These are phyloP conservation scores for Trametes sanguinea DNA, from an alignment of 768 basidiomycete genomes.

Conservation along the genomic window DNA sequence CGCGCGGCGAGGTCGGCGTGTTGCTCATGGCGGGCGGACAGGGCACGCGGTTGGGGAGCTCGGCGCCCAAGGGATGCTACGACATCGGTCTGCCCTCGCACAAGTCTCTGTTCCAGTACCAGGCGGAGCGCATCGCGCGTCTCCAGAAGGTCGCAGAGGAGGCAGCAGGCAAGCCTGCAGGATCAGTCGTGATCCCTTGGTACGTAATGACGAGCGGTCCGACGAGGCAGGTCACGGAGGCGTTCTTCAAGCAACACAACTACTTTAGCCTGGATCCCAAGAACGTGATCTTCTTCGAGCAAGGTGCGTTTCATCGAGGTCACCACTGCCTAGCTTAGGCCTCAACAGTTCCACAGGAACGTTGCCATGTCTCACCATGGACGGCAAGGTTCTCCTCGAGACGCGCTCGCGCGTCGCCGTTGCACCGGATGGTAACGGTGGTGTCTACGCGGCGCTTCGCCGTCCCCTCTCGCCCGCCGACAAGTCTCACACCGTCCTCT, in stretches of 20 bases:
- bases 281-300: conserved; percentile 93
- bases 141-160: conserved; percentile 76
- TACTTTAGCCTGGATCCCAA: conserved; percentile 81
- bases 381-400: conserved; percentile 91
- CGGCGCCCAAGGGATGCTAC: conserved; percentile 96
- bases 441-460: conserved; percentile 92
- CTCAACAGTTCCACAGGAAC: conserved; percentile 59
- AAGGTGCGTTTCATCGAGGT: conserved; percentile 56
- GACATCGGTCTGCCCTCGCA: conserved; percentile 93
- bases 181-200: conserved; percentile 84
- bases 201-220: conserved; percentile 99
- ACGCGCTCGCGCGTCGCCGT: conserved; percentile 80
- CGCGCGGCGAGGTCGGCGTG: conserved; percentile 85
- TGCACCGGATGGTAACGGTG: conserved; percentile 97
- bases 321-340: background rate
- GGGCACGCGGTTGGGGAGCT: conserved; percentile 90
- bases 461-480: conserved; percentile 63
- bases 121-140: conserved; percentile 92
- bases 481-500: conserved; percentile 72
- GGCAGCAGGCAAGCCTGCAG: conserved; percentile 49
- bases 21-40: conserved; percentile 98
- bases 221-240: conserved; percentile 83
- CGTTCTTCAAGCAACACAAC: conserved; percentile 73
- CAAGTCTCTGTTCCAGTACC: conserved; percentile 94
- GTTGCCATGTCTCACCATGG: conserved; percentile 90